phyloP scores from a whole-genome alignment of 805 yeast species.

The Pichia thaimueangensis region DNA sequence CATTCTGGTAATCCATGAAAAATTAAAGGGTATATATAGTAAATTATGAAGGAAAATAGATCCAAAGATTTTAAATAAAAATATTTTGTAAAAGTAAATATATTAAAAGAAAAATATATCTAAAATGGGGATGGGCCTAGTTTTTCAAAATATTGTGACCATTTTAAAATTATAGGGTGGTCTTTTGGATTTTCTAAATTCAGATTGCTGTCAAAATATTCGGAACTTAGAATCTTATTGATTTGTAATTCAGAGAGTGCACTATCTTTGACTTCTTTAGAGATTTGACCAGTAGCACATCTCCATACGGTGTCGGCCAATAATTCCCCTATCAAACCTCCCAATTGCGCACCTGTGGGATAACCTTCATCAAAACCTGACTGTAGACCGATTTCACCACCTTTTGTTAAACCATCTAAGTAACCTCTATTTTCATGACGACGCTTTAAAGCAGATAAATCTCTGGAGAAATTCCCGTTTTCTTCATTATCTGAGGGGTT shows the following conservation, averaged over 20 bases:
- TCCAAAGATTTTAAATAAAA: neutral
- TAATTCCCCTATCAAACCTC: conserved; percentile 57
- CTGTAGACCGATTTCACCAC: conserved; percentile 68
- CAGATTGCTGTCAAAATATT: conserved; percentile 48
- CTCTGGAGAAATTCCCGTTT: neutral
- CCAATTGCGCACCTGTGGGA: conserved; percentile 67
- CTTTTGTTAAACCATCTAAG: conserved; percentile 65
- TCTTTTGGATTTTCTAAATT: conserved; percentile 28
- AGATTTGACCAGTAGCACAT: conserved; percentile 5
- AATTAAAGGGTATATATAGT: neutral
- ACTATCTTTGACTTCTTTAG: conserved; percentile 15
- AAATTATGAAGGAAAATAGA: neutral
- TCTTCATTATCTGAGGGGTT: conserved; percentile 2
- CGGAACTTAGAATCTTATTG: conserved; percentile 45
- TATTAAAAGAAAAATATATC: neutral
- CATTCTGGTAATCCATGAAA: conserved; percentile 89
- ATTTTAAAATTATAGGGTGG: conserved; percentile 25
- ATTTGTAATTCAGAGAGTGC: conserved; percentile 54
- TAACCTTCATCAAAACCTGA: conserved; percentile 77
- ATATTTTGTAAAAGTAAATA: no score
- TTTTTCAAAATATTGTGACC: conserved; percentile 14
- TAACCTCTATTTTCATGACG: conserved; percentile 77
- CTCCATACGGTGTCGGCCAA: conserved; percentile 38
- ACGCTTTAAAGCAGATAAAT: conserved; percentile 34
- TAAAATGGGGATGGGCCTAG: neutral